phyloP scores from a whole-genome alignment of 2,329 filamentous ascomycete species.

The Aureobasidium lini region DNA sequence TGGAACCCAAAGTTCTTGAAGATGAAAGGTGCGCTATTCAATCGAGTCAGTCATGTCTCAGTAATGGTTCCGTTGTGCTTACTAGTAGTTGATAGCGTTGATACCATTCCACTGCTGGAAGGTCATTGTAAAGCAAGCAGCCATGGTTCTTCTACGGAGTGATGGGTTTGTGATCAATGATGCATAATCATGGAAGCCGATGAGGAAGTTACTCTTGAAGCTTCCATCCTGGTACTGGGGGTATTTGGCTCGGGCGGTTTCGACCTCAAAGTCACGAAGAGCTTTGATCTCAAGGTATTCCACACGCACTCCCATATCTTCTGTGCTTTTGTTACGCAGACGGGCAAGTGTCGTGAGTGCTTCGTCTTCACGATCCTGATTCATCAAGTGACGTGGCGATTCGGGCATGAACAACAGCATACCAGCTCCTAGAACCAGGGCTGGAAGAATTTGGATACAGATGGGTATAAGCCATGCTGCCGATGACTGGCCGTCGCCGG shows the following conservation, averaged over 20 bases:
- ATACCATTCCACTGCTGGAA: constrained; percentile 30
- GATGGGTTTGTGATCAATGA: constrained; percentile 52
- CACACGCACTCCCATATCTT: constrained; percentile 61
- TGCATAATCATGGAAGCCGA: constrained; percentile 15
- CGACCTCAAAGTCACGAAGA: constrained; percentile 66
- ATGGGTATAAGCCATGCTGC: constrained; percentile 66
- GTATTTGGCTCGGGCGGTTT: constrained; percentile 57
- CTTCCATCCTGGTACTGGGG: constrained; percentile 39
- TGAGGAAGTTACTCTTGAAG: constrained; percentile 17
- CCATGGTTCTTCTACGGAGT: constrained; percentile 58
- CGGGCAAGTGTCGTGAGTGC: constrained; percentile 53
- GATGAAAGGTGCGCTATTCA: constrained; percentile 30
- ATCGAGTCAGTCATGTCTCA: neutral
- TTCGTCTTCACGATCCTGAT: constrained; percentile 61
- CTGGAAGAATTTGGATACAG: constrained; percentile 60
- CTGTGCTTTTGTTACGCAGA: constrained; percentile 52
- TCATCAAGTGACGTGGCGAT: constrained; percentile 65
- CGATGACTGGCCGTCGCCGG: constrained; percentile 49
- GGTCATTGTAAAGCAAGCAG: constrained; percentile 38
- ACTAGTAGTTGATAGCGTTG: constrained; percentile 40
- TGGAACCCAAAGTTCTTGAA: constrained; percentile 40
- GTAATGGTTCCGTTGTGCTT: too few relatives aligned
- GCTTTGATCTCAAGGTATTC: constrained; percentile 80
- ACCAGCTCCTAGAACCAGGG: constrained; percentile 55
- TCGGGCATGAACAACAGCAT: constrained; percentile 72